phyloP scores from a whole-genome alignment of 768 basidiomycete species.

The Lactarius akahatsu region DNA sequence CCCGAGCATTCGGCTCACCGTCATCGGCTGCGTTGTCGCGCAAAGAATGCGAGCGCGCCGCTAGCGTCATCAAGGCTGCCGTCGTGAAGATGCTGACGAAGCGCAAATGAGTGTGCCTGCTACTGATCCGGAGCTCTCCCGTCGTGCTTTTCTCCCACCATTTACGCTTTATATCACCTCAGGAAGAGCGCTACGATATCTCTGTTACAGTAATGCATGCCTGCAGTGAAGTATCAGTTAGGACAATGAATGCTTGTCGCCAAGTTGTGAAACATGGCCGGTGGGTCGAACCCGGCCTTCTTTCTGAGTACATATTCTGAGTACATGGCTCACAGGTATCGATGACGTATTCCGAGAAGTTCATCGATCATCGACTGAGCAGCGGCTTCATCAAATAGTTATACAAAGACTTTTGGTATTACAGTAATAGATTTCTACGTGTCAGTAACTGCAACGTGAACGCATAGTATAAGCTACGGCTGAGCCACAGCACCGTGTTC shows the following conservation, averaged over 20 bases:
- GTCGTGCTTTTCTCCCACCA: background rate
- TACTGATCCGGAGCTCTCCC: background rate
- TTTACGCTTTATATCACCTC: background rate
- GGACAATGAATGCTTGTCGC: too few species aligned
- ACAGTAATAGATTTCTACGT: background rate
- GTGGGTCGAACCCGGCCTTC: too few species aligned
- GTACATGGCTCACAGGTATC: too few species aligned
- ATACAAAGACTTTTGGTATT: background rate
- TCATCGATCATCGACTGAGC: too few species aligned
- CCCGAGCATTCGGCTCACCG: conserved; percentile 82
- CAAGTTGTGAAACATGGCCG: too few species aligned
- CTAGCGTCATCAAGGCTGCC: conserved; percentile 66
- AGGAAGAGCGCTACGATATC: background rate
- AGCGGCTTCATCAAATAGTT: too few species aligned
- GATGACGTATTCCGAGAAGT: too few species aligned
- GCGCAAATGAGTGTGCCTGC: conserved; percentile 41
- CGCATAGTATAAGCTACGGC: background rate
- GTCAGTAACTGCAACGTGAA: background rate
- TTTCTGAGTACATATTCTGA: too few species aligned
- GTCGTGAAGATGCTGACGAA: conserved; percentile 66
- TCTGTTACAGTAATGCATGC: background rate
- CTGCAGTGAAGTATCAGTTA: background rate
- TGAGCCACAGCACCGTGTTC: background rate
- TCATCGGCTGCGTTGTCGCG: conserved; percentile 74
- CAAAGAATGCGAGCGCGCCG: conserved; percentile 93